Percentiles rank a stretch among this genome's conserved stretches.
phyloP scores from a whole-genome alignment of 768 basidiomycete species.

The Tubosaeta brunneosetosa region DNA sequence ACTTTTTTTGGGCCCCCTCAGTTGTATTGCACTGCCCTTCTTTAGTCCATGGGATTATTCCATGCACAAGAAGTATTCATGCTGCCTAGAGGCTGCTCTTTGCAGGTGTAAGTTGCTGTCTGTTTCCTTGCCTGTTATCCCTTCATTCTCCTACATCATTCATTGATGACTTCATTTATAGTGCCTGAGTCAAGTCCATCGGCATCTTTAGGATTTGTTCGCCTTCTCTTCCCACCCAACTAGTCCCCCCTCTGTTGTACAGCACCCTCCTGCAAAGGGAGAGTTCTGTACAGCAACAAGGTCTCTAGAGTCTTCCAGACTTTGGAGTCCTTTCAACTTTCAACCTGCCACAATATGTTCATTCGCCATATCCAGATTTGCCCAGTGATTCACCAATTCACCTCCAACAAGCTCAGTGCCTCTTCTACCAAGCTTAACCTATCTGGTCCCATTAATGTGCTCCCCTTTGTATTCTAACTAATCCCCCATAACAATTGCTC shows the following conservation, averaged over 20 bases:
- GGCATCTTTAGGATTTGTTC: conserved; percentile 20
- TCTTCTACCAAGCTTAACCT: conserved; percentile 14
- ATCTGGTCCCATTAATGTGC: conserved; percentile 30
- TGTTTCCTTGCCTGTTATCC: no score
- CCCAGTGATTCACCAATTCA: conserved; percentile 16
- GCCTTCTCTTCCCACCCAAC: conserved; percentile 7
- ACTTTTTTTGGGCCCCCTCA: no score
- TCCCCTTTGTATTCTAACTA: conserved; percentile 36
- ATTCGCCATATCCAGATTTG: conserved; percentile 24
- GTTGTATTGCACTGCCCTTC: no score
- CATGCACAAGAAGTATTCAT: no score
- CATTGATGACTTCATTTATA: conserved; percentile 23
- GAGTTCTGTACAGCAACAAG: conserved; percentile 23
- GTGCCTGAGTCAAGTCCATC: conserved; percentile 21
- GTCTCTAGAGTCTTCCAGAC: conserved; percentile 42
- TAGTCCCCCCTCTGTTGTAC: conserved; percentile 3
- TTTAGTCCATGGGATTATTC: no score
- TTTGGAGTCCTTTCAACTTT: conserved; percentile 28
- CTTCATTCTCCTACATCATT: no score
- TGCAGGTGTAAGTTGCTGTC: no score
- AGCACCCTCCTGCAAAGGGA: conserved; percentile 21
- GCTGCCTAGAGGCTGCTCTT: no score
- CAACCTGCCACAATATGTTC: conserved; percentile 38
- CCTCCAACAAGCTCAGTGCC: conserved; percentile 12
- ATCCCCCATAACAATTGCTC: conserved; percentile 13